Conservation (phyloP, 2,329 filamentous ascomycete species). For the Fusarium siculi region DNA sequence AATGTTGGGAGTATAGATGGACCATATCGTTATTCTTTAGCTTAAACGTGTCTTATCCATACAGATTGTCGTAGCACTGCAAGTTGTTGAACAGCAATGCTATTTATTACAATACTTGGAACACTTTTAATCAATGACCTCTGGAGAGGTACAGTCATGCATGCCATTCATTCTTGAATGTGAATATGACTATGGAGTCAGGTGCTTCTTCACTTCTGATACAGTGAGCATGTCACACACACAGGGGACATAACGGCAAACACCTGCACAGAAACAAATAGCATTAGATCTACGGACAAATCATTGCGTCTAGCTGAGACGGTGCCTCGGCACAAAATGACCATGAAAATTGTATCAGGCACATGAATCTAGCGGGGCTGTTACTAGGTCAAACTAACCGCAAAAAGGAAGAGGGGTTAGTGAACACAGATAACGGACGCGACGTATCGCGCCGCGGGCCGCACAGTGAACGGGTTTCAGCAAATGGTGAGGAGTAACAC, state of each 20-base stretch:
- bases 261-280: neutral
- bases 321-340: neutral
- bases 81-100: too few species aligned
- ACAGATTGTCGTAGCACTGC: too few species aligned
- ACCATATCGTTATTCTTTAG: fast-evolving
- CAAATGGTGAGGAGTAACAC: neutral
- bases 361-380: neutral
- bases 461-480: neutral
- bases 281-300: too few species aligned
- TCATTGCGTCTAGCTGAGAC: neutral
- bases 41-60: too few species aligned
- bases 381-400: neutral
- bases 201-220: neutral
- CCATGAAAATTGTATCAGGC: neutral
- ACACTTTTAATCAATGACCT: too few species aligned
- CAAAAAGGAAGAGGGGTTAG: neutral
- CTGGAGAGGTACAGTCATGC: too few species aligned
- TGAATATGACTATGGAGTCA: neutral
- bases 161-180: too few species aligned
- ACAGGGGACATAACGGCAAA: neutral
- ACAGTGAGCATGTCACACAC: neutral
- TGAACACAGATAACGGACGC: neutral
- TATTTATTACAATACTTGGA: too few species aligned
- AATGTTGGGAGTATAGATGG: too few species aligned
- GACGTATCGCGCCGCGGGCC: neutral